Evolutionary conservation across 179 eudicot genomes (phyloP), one percentile per base, ranked within the genome.

Genomic region (Carnegiea gigantea): DNA sequence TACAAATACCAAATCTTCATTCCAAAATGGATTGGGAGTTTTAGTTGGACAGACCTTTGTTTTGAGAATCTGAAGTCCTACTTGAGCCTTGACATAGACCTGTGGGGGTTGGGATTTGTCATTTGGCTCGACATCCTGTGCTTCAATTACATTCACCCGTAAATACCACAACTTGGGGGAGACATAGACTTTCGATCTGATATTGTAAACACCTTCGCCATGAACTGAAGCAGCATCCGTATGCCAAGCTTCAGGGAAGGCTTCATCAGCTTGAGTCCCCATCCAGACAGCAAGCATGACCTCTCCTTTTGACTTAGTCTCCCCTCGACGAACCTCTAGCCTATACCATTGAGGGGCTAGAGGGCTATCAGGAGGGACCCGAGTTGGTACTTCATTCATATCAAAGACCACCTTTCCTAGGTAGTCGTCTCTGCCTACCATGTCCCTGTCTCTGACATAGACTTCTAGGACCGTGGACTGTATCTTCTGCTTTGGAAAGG

Each of bases 1-100:
- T 26, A 94, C 98, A n/a, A 91, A 94, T 46, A 93, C 70, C n/a
- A 94, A 73, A 81, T 94, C 98, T 65, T 94, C 98, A 51, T 93
- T 94, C 98, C 98, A 94, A 11, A 92, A 77, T 5, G 97, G 98
- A 36, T 86, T 93, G 0, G 90, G 68, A 14, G 93, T 91, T 80
- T 82, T 80, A 1, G 71, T 84, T 20, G 90, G 86, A 60, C 91
- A 88, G 10, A 86, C 18, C 78, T 90, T 92, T 5, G 98, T 94
- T 74, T 88, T 91, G 6, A 90, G 87, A 15, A 85, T 85, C 71
- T 94, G 98, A 70, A 78, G 87, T 59, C 97, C 98, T 11, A 93
- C 89, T 84, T 91, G 93, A 57, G 90, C 93, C 85, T 94, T 94
- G 44, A 93, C 92, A 30, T 81, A 89, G n/a, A 86, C 92, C 80